Percentiles rank a stretch among this genome's conserved stretches.
Evolutionary conservation across 257 asterid species (phyloP).

Genomic region (Solanum pinnatisectum): DNA sequence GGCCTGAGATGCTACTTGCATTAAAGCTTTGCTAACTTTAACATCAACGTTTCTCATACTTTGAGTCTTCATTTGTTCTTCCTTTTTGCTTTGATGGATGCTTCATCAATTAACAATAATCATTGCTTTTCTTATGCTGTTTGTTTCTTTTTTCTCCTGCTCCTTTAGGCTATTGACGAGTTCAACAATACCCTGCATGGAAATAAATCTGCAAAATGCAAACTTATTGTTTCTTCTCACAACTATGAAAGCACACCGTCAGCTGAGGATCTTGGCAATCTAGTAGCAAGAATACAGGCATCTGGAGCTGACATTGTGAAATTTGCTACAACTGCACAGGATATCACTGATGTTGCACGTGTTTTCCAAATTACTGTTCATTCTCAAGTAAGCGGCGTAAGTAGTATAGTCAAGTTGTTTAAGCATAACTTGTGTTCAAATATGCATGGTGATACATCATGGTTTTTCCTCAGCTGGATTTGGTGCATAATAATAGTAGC

Average conservation of each 20-base stretch:
- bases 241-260: conserved; percentile 78
- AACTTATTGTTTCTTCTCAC: conserved; percentile 87
- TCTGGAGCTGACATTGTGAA: conserved; percentile 96
- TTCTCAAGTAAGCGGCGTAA: conserved; percentile 66
- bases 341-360: conserved; percentile 84
- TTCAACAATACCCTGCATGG: conserved; percentile 53
- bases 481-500: background rate
- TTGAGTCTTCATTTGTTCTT: background rate
- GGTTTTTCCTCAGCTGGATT: background rate
- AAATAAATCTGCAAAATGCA: conserved; percentile 61
- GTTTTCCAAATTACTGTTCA: conserved; percentile 83
- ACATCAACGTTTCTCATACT: background rate
- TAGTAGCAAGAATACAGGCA: conserved; percentile 89
- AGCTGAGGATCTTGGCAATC: conserved; percentile 74
- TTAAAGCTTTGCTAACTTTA: background rate
- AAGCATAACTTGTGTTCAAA: background rate
- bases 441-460: background rate
- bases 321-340: conserved; percentile 85
- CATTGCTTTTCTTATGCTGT: background rate
- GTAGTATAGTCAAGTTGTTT: background rate
- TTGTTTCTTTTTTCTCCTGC: background rate
- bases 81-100: background rate
- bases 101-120: background rate
- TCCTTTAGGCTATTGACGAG: conserved; percentile 64
- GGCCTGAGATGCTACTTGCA: background rate